A percentile compares a stretch with the other conserved stretches of the same genome.
These are phyloP conservation scores for Neofusicoccum umdonicola DNA, from an alignment of 2,329 filamentous ascomycete genomes.

Conservation along the genomic window DNA sequence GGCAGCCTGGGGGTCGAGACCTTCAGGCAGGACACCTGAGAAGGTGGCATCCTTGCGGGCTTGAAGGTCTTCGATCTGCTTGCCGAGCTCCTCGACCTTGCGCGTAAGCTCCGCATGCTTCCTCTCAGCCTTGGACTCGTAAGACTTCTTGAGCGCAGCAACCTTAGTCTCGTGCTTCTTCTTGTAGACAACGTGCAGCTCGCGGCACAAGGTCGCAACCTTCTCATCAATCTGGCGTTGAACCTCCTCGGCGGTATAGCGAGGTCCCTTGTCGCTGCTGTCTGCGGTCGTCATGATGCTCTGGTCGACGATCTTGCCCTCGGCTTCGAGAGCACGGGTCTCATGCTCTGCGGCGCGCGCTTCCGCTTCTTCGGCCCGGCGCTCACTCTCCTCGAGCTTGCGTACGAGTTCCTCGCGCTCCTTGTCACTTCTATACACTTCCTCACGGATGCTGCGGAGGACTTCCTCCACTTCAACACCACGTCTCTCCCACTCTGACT, in stretches of 20 bases:
- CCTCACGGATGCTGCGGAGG: constrained; percentile 74
- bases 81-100: constrained; percentile 65
- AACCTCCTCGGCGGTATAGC: constrained; percentile 43
- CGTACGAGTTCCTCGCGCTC: constrained; percentile 77
- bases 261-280: constrained; percentile 28
- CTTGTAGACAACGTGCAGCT: constrained; percentile 92
- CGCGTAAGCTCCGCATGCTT: constrained; percentile 74
- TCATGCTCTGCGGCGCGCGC: constrained; percentile 70
- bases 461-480: constrained; percentile 83
- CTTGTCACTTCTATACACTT: constrained; percentile 73
- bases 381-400: constrained; percentile 72
- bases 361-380: constrained; percentile 71
- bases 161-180: constrained; percentile 97
- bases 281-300: constrained; percentile 55
- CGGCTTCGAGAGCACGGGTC: constrained; percentile 44
- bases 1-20: not conserved
- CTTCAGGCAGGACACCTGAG: constrained; percentile 41
- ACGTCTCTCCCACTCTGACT: constrained; percentile 78
- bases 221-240: constrained; percentile 80
- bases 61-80: constrained; percentile 74
- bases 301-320: constrained; percentile 67
- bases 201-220: constrained; percentile 69
- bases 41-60: constrained; percentile 62
- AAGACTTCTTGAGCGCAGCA: constrained; percentile 74
- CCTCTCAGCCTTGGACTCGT: constrained; percentile 88